Evolutionary conservation across 192 early-diverging fungal species (phyloP).

Genomic region (Phlyctochytrium arcticum): DNA sequence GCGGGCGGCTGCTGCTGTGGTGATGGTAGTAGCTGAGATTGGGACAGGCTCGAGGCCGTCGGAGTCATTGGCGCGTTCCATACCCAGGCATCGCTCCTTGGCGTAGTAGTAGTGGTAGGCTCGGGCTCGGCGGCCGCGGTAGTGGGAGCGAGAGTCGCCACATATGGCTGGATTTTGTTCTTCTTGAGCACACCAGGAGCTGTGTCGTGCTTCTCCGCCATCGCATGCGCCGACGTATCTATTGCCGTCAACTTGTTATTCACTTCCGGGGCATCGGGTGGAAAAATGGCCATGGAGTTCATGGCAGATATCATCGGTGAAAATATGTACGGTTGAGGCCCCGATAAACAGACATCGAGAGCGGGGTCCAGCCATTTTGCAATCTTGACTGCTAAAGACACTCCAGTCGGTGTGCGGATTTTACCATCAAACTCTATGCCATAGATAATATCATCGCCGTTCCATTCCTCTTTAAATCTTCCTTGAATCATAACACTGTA

Average conservation of each 20-base stretch:
- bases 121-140: neutral
- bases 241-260: neutral
- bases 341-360: slow-evolving; percentile 24
- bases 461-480: slow-evolving; percentile 30
- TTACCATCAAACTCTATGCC: slow-evolving; percentile 27
- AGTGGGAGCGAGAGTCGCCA: neutral
- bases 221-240: slow-evolving; percentile 3
- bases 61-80: neutral
- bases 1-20: neutral
- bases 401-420: slow-evolving; percentile 26
- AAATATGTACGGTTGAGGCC: slow-evolving; percentile 30
- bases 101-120: neutral
- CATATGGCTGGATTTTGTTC: neutral
- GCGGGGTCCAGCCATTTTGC: slow-evolving; percentile 46
- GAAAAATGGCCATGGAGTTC: slow-evolving; percentile 34
- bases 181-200: neutral
- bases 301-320: slow-evolving; percentile 35
- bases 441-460: slow-evolving; percentile 41
- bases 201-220: neutral
- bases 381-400: slow-evolving; percentile 32
- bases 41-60: neutral
- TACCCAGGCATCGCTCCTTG: neutral
- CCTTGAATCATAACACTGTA: slow-evolving; percentile 44
- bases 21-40: neutral
- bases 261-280: slow-evolving; percentile 14